Conservation (phyloP, 1,284 basidiomycete genomes). For the Vanrija sp. region DNA sequence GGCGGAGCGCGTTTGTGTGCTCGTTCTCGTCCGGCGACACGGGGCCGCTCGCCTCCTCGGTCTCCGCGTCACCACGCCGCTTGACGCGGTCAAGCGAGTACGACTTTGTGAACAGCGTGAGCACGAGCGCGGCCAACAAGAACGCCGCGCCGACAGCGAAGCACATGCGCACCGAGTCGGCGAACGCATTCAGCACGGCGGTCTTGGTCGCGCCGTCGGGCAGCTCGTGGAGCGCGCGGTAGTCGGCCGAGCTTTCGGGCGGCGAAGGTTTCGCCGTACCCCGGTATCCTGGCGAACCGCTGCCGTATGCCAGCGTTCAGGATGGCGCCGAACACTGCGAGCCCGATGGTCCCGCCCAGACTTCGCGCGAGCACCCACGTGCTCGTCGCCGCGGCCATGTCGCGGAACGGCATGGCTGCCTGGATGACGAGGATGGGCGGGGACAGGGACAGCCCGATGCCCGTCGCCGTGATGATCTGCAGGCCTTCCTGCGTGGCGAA, state of each 20-base stretch:
- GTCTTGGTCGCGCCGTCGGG: conserved; percentile 27
- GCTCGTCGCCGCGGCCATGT: conserved; percentile 44
- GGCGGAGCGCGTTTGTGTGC: too few species aligned
- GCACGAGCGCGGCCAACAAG: conserved; percentile 21
- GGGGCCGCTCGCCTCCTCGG: too few species aligned
- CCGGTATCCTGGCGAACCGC: conserved; percentile 29
- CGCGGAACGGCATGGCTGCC: conserved; percentile 43
- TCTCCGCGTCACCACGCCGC: not conserved
- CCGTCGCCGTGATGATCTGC: conserved; percentile 19
- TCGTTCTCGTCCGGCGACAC: too few species aligned
- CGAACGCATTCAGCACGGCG: conserved; percentile 33
- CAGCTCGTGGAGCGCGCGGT: conserved; percentile 31
- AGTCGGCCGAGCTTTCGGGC: conserved; percentile 31
- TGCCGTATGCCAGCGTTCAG: conserved; percentile 33
- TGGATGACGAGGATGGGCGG: conserved; percentile 34
- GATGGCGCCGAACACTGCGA: conserved; percentile 29
- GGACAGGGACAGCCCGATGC: conserved; percentile 27
- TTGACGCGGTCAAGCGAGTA: conserved; percentile 16
- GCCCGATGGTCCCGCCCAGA: conserved; percentile 32
- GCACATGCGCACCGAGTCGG: conserved; percentile 12
- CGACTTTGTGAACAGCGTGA: conserved; percentile 23
- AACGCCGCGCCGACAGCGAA: conserved; percentile 14
- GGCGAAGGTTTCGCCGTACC: conserved; percentile 34
- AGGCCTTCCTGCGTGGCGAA: conserved; percentile 29
- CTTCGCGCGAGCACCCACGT: conserved; percentile 31